Evolutionary conservation across 2,329 filamentous ascomycete genomes (phyloP), one percentile per base, ranked within the genome.

Genomic region (Malbranchea zuffiana): DNA sequence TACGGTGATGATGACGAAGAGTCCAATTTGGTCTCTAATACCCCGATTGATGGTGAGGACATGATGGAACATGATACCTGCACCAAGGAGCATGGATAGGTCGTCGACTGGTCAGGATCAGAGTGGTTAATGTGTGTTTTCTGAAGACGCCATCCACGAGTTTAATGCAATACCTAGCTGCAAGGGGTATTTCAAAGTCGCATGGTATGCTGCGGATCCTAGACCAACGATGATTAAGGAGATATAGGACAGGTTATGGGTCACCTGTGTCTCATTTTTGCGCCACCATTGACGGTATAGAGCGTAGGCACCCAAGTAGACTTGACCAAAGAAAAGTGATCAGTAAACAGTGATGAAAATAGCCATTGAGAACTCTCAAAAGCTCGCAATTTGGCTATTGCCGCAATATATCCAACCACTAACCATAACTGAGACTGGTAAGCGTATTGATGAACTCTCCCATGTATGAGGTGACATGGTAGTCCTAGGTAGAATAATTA

Each of bases 401-500:
- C 26, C 2, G 17, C 7, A 8, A 10, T n/a, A 19, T 4, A 19
- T 10, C 3, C 7, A 20, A 35, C 11, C 5, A 37, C 35, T 29
- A 28, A 41, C 39, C 36, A 31, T 51, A 52, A 34, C 44, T 45
- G 3, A 51, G 39, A 27, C 50, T 52, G 3, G 46, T 47, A 35
- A 50, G 42, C 16, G 44, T 49, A 40, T 50, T 52, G 38, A 52
- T 44, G 27, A 51, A 47, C 27, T 50, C 48, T 20, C 42, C 47
- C 7, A 50, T 32, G 24, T 44, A 51, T 8, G 40, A 39, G 6
- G 47, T 46, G 32, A 51, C 24, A 19, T 45, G 41, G 37, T 51
- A 50, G 42, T 51, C 47, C 44, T 51, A 23, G n/a, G 23, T 25
- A n/a, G 23, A 25, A n/a, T n/a, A 25, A n/a, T 25, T 25, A 39